Evolutionary conservation across 768 basidiomycete species (phyloP), one percentile per base, ranked within the genome.

Genomic region (Boletus huronensis): DNA sequence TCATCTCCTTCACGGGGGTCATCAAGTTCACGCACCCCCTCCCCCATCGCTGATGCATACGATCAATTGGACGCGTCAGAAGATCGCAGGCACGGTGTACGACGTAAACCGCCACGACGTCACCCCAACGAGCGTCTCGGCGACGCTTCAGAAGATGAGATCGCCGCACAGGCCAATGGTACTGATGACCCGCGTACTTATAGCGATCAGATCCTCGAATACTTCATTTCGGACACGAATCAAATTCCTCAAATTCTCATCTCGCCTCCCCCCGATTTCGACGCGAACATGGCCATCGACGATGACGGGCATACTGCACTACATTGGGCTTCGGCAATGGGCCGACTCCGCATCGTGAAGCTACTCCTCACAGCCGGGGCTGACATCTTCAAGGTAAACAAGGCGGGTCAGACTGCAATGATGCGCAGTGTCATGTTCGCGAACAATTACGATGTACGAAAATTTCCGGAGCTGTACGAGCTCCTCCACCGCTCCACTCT

Each of bases 361-460:
- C 79, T 98, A 8, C 80, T 99, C 26, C 79, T 99, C 39, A 88
- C 92, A 0, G 90, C 95, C 3, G 94, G 95, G 19, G 96, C 96
- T 14, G 94, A 98, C 68, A 93, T 97, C 59, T 99, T 96, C 79
- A 87, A 90, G 61, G 93, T 95, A 59, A 99, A 98, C 75, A 91
- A 89, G 65, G 84, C 93, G 11, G 97, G 97, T 3, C 97, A 98
- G 72, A 98, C 97, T 14, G 89, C 96, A 1, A 75, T 99, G 40
- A 99, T 99, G 97, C 91, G 97, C 16, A 88, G 88, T 64, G 97
- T 99, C 63, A 98, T 98, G 96, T 99, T 98, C 71, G 92, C 93
- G 47, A 99, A 99, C 72, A 99, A 98, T 70, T 99, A 99, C 69
- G 97, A 99, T 71, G 90, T 98, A 44, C 90, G 97, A 61, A 99